These are phyloP conservation scores for Eucalyptus pauciflora DNA, from an alignment of 345 rosid species.

Conservation along the genomic window DNA sequence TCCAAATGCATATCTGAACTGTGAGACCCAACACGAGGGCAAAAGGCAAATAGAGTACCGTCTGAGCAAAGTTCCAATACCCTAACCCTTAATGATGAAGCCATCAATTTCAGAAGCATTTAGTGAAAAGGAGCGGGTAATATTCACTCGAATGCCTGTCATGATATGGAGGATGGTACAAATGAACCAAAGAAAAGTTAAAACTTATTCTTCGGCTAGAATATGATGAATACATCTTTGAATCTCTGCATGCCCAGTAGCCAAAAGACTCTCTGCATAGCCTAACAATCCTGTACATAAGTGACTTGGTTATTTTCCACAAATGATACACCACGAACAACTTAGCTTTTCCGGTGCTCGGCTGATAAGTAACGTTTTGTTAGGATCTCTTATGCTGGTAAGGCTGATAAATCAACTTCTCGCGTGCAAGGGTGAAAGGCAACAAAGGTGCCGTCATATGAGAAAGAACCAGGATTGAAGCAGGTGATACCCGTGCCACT, in stretches of 20 bases:
- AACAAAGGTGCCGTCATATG: constrained; percentile 60
- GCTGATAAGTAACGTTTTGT: neutral
- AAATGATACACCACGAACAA: neutral
- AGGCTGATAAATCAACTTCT: constrained; percentile 73
- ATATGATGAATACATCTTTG: neutral
- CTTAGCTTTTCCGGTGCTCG: neutral
- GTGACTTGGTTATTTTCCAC: neutral
- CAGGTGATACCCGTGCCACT: constrained; percentile 71
- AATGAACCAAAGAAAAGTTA: neutral
- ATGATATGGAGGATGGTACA: neutral
- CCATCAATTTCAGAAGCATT: neutral
- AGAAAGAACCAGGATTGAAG: constrained; percentile 88
- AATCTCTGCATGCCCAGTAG: neutral
- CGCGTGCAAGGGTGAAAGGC: constrained; percentile 74
- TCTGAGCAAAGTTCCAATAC: neutral
- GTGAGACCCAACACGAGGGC: neutral
- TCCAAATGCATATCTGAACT: neutral
- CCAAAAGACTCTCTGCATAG: neutral
- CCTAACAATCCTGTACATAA: neutral
- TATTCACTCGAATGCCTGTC: neutral
- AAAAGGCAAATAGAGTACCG: neutral
- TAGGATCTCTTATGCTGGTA: constrained; percentile 17
- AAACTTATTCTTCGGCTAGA: neutral
- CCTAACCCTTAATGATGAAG: neutral
- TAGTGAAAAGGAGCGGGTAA: neutral